Evolutionary conservation across 345 rosid genomes (phyloP), one percentile per base, ranked within the genome.

Genomic region (Eutrema japonicum): DNA sequence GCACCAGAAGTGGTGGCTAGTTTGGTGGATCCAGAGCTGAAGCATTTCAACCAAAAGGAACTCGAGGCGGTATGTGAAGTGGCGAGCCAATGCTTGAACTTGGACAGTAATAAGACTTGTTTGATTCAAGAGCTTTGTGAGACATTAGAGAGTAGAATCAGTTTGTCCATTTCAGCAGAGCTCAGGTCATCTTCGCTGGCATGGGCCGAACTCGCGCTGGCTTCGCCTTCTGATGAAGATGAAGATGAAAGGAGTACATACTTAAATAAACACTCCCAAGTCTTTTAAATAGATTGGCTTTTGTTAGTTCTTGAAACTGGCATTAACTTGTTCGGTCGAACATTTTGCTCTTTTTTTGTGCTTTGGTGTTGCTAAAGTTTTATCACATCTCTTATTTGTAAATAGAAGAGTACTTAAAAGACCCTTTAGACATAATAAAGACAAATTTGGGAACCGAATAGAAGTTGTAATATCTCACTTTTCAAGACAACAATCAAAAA

Each of bases 191-290:
- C 97, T 33, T 86, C 98, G 57, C 75, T 92, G 83, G 99, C 98
- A 0, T 96, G 99, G 99, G 98, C 99, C 0, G 98, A 96, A 85
- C 90, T 85, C 11, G 98, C 92, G 0, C 85, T 96, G 50, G 80
- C 90, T 13, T 87, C 97, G 0, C 78, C 78, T 33, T 60, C 50
- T 86, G 76, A 84, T 66, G 47, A 62, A 68, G 64, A 53, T 3
- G 63, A 68, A 14, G 41, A 52, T 33, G 68, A 75, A 51, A 69
- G 37, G 62, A 56, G 60, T 40, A 62, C 50, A 59, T 66, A 66
- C 49, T n/a, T 18, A 45, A 45, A 45, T 45, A 45, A 13, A n/a
- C 49, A 45, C 8, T 45, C 8, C 8, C 9, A 10, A 52, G 4
- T 52, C 57, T 52, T 52, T 6, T 11, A 30, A 11, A 52, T 52